Conservation (phyloP, 139 green algal species). For the Micractinium conductrix region DNA sequence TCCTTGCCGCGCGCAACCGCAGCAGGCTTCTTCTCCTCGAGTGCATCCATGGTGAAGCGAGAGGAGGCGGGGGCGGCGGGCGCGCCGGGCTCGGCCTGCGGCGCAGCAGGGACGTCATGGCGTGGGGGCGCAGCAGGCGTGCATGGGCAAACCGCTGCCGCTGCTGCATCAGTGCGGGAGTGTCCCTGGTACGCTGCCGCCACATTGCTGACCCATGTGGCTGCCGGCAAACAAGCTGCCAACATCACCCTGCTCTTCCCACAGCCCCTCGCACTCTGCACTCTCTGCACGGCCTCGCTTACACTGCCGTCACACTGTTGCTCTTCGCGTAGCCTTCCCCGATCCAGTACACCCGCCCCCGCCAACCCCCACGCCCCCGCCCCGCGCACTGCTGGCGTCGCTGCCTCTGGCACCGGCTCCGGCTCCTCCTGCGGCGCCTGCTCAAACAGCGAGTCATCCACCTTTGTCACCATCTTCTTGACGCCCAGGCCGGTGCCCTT, state of each 20-base stretch:
- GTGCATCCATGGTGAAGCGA: conserved; percentile 69
- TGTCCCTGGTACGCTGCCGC: too few species aligned
- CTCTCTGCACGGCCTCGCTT: too few species aligned
- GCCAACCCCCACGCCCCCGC: not conserved
- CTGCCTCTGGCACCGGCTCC: not conserved
- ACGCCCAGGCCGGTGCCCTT: conserved; percentile 80
- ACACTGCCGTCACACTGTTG: too few species aligned
- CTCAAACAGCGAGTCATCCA: conserved; percentile 87
- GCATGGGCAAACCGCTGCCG: not conserved
- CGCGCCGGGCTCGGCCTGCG: conserved; percentile 24
- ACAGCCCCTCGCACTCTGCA: too few species aligned
- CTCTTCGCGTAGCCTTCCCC: too few species aligned
- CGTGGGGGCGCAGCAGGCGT: not conserved
- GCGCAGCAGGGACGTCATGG: not conserved
- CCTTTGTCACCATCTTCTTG: conserved; percentile 83
- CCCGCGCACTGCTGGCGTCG: not conserved
- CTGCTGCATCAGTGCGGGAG: not conserved
- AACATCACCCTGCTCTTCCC: too few species aligned
- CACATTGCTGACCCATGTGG: too few species aligned
- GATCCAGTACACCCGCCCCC: not conserved
- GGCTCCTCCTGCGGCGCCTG: conserved; percentile 57
- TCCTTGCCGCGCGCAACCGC: conserved; percentile 77
- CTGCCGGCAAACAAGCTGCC: too few species aligned
- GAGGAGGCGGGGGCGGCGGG: conserved; percentile 43
- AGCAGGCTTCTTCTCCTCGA: conserved; percentile 53